These are phyloP conservation scores for Chlamydomonas applanata DNA, from an alignment of 139 green algal species.

Conservation along the genomic window DNA sequence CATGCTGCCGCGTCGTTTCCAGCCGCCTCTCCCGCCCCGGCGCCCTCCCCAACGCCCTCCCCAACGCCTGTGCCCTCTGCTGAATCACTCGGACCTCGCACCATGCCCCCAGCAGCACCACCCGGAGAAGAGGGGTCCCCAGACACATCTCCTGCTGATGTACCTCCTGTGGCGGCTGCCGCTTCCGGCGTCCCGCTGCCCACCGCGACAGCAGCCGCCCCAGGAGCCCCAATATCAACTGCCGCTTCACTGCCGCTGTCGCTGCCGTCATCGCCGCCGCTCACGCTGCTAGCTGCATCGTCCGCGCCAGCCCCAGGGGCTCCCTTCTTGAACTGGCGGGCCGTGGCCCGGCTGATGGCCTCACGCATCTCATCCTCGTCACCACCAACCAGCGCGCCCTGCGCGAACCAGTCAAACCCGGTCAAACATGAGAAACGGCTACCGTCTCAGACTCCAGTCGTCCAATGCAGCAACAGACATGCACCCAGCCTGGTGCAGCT, in stretches of 20 bases:
- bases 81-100: not conserved
- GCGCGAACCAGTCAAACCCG: too few relatives aligned
- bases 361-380: constrained; percentile 18
- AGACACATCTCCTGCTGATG: too few relatives aligned
- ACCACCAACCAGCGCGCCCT: not conserved
- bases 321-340: constrained; percentile 40
- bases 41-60: not conserved
- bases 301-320: not conserved
- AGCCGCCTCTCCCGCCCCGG: too few relatives aligned
- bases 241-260: not conserved
- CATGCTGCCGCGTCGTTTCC: constrained; percentile 7
- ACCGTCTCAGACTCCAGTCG: too few relatives aligned
- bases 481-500: too few relatives aligned
- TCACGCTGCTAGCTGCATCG: not conserved
- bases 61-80: not conserved
- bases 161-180: not conserved
- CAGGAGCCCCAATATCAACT: not conserved
- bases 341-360: constrained; percentile 55
- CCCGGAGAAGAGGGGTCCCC: too few relatives aligned
- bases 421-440: too few relatives aligned
- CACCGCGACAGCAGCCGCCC: not conserved
- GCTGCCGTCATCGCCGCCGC: not conserved
- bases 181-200: not conserved
- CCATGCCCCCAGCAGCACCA: not conserved
- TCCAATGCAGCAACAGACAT: too few relatives aligned